Evolutionary conservation across 2,329 filamentous ascomycete genomes (phyloP), one percentile per base, ranked within the genome.

Genomic region (Xylariomycetidae sp.): DNA sequence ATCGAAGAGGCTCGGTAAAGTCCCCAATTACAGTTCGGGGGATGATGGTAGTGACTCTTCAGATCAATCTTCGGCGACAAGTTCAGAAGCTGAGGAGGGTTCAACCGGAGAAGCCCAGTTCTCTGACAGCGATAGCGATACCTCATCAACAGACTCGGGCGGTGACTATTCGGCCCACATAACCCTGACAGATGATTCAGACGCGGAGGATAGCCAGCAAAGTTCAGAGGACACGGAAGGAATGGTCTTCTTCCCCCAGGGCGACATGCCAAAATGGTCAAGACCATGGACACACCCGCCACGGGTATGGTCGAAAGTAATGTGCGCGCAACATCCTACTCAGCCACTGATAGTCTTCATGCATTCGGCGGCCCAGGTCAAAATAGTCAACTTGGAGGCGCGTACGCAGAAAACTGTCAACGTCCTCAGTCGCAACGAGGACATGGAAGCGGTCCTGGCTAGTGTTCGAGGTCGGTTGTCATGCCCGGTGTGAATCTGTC

Each of bases 111-210:
- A 31, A 18, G 30, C 33, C 1, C 26, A 28, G 29, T 40, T 26
- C 17, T 40, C 37, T n/a, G 38, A 40, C 23, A 34, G 37, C 17
- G 38, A 35, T n/a, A n/a, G n/a, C 10, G n/a, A 25, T 4, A 25
- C 30, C 8, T 36, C 33, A 23, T 19, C 29, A 10, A 20, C 8
- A 17, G 29, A 19, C 19, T 26, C 33, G 3, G 22, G 26, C 10
- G 28, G 29, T n/a, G 31, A 32, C 10, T 34, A 31, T n/a, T 18
- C 27, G 6, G 5, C 9, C 14, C 26, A 28, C 19, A 32, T 37
- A 10, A 20, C 12, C 10, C 20, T 22, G n/a, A 34, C 38, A 10
- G 35, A 38, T 15, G 35, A 40, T 8, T 38, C 38, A n/a, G 35
- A 38, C 14, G 4, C 26, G 2, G 38, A 38, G 22, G 30, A 24